Evolutionary conservation across 1,284 basidiomycete genomes (phyloP).

Genomic region (Pulchroboletus neoregius): DNA sequence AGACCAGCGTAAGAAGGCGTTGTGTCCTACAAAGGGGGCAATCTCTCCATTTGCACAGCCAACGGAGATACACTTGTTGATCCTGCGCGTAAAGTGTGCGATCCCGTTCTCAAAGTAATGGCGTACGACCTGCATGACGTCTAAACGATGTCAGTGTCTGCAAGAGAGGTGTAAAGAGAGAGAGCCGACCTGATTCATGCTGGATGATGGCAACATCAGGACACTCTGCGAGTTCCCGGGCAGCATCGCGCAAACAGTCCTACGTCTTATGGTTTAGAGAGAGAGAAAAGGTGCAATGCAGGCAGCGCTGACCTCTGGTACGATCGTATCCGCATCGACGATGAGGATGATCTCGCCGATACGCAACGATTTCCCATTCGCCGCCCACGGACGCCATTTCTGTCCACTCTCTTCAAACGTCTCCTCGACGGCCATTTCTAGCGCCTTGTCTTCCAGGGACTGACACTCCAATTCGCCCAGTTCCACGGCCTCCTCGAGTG

Average conservation of each 20-base stretch:
- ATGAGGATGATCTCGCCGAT: slow-evolving; percentile 67
- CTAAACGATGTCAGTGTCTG: slow-evolving; percentile 44
- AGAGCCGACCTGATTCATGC: slow-evolving; percentile 61
- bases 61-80: slow-evolving; percentile 75
- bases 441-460: slow-evolving; percentile 56
- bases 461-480: slow-evolving; percentile 33
- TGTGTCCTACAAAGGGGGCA: slow-evolving; percentile 86
- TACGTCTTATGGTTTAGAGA: slow-evolving; percentile 51
- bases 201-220: slow-evolving; percentile 78
- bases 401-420: slow-evolving; percentile 53
- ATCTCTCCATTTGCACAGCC: slow-evolving; percentile 76
- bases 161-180: not conserved
- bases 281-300: not conserved
- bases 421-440: slow-evolving; percentile 66
- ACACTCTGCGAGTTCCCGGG: slow-evolving; percentile 69
- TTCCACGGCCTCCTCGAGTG: slow-evolving; percentile 41
- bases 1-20: slow-evolving; percentile 82
- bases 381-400: slow-evolving; percentile 60
- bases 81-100: slow-evolving; percentile 77
- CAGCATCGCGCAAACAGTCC: slow-evolving; percentile 84
- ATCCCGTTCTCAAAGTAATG: slow-evolving; percentile 88
- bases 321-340: slow-evolving; percentile 78
- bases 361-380: slow-evolving; percentile 54
- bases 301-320: slow-evolving; percentile 47
- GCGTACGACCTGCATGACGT: slow-evolving; percentile 82